Conservation (phyloP, 192 early-diverging fungal species). For the Rhizoclosmatium sp. region DNA sequence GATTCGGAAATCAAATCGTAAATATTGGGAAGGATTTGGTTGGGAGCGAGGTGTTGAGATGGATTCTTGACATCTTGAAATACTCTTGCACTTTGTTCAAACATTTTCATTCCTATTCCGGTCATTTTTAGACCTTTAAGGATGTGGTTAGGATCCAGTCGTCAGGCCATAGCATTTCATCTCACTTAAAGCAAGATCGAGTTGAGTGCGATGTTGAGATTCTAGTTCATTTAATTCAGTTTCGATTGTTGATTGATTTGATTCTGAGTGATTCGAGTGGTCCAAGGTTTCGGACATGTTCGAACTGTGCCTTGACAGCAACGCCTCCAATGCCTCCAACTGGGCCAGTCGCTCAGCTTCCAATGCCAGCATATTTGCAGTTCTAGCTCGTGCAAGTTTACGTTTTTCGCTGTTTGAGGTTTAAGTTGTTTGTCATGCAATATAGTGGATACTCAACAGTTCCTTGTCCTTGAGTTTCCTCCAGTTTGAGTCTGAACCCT, state of each 20-base stretch:
- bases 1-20: background rate
- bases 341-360: background rate
- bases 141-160: too few relatives aligned
- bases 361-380: background rate
- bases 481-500: background rate
- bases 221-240: background rate
- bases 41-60: background rate
- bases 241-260: background rate
- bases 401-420: background rate
- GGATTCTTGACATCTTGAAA: background rate
- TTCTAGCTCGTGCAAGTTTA: background rate
- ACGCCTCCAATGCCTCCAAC: background rate
- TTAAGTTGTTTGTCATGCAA: too few relatives aligned
- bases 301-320: background rate
- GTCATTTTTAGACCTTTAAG: constrained; percentile 6
- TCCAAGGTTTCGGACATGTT: background rate
- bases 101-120: background rate
- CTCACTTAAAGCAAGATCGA: background rate
- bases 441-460: too few relatives aligned
- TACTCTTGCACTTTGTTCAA: background rate
- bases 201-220: background rate
- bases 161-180: too few relatives aligned
- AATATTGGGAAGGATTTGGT: background rate
- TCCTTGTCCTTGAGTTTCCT: background rate
- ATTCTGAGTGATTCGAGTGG: background rate